These are phyloP conservation scores for Nicotiana otophora DNA, from an alignment of 257 asterid genomes.

Conservation along the genomic window DNA sequence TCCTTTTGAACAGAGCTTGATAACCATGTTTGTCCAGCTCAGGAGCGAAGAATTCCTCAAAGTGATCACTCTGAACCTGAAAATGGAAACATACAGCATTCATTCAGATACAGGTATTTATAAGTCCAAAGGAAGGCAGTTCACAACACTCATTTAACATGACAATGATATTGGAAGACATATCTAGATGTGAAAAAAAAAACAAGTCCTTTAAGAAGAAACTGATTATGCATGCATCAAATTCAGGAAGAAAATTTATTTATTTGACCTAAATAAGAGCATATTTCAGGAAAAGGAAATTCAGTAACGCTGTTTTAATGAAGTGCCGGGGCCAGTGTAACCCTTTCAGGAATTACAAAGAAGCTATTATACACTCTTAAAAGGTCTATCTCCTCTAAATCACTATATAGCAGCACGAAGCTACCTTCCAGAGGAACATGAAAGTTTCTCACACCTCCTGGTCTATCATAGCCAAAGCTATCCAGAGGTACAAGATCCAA, in stretches of 20 bases:
- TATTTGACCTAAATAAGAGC: background rate
- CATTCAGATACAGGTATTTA: background rate
- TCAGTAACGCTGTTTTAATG: background rate
- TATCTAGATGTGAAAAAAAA: background rate
- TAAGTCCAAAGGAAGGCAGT: background rate
- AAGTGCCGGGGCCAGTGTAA: background rate
- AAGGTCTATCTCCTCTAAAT: background rate
- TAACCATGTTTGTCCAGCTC: conserved; percentile 98
- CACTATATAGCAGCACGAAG: background rate
- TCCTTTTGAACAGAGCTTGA: conserved; percentile 73
- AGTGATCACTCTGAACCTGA: conserved; percentile 92
- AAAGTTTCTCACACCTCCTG: background rate
- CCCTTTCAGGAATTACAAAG: background rate
- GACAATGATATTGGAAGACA: background rate
- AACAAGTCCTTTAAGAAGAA: background rate
- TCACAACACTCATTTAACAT: background rate
- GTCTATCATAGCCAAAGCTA: background rate
- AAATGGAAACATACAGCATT: conserved; percentile 4
- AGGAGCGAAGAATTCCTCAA: conserved; percentile 86
- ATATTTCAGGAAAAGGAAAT: background rate
- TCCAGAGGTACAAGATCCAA: background rate
- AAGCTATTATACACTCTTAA: background rate
- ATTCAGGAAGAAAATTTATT: background rate
- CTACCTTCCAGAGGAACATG: background rate
- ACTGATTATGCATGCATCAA: background rate